A percentile compares a stretch with the other conserved stretches of the same genome.
Conservation (phyloP, 2,329 filamentous ascomycete genomes). For the Alternaria angustiovoidea region DNA sequence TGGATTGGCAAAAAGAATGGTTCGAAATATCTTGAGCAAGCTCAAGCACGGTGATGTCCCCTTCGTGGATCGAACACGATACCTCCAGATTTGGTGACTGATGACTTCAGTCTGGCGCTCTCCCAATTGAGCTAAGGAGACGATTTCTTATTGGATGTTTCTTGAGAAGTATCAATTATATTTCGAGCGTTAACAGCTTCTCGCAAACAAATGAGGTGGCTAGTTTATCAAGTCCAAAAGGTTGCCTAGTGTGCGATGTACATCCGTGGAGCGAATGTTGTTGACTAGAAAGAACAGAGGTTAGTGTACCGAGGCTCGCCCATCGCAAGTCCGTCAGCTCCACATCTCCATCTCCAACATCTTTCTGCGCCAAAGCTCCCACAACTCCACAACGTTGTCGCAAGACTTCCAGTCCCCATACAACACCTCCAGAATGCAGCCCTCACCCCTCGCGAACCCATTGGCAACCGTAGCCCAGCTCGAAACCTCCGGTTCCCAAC, state of each 20-base stretch:
- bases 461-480: constrained; percentile 77
- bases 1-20: constrained; percentile 15
- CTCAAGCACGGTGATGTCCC: constrained; percentile 27
- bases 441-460: constrained; percentile 67
- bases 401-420: neutral
- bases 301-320: constrained; percentile 9
- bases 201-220: too few relatives aligned
- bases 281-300: constrained; percentile 10
- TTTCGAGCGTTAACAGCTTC: too few relatives aligned
- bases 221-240: neutral
- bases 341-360: constrained; percentile 14
- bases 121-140: constrained; percentile 45
- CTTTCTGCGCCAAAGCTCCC: constrained; percentile 4
- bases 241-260: neutral
- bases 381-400: neutral
- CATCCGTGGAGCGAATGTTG: neutral
- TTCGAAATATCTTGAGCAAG: constrained; percentile 19
- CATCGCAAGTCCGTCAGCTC: constrained; percentile 6
- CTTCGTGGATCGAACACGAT: constrained; percentile 35
- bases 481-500: constrained; percentile 63
- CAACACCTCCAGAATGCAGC: constrained; percentile 31
- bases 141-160: constrained; percentile 24
- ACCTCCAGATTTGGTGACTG: constrained; percentile 43
- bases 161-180: too few relatives aligned
- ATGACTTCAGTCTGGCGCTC: constrained; percentile 44